A percentile compares a stretch with the other conserved stretches of the same genome.
Conservation (phyloP, 108 stramenopile genomes). For the Chaetoceros tenuissimus region DNA sequence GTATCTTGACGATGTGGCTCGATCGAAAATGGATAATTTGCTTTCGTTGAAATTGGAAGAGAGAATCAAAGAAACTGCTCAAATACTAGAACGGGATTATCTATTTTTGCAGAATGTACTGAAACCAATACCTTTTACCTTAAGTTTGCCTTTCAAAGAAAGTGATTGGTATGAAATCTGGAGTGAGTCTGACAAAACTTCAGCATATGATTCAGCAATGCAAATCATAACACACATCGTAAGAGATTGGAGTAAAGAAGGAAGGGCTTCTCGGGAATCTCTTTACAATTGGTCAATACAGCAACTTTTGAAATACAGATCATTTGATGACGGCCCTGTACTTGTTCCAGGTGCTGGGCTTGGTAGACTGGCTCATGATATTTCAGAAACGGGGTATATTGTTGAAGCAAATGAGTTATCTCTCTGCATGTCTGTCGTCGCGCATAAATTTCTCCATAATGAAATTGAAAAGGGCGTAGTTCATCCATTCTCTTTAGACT, state of each 20-base stretch:
- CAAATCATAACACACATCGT: conserved; percentile 68
- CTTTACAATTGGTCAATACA: conserved; percentile 60
- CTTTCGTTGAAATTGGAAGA: background rate
- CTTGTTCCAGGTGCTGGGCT: conserved; percentile 75
- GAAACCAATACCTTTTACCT: background rate
- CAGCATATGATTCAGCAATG: conserved; percentile 47
- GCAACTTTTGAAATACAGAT: conserved; percentile 22
- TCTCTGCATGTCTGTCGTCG: conserved; percentile 63
- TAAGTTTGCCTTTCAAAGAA: background rate
- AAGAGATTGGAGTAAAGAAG: conserved; percentile 60
- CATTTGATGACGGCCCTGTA: conserved; percentile 15
- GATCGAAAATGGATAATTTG: background rate
- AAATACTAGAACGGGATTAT: background rate
- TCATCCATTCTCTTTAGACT: conserved; percentile 58
- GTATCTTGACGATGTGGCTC: background rate
- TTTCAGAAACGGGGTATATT: conserved; percentile 35
- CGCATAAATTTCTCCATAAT: conserved; percentile 34
- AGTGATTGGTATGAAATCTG: background rate
- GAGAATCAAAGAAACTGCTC: background rate
- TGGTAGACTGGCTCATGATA: conserved; percentile 71
- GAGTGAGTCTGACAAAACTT: background rate
- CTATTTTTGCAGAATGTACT: background rate
- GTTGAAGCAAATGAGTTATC: conserved; percentile 80
- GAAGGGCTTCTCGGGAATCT: conserved; percentile 25
- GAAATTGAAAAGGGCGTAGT: conserved; percentile 8